Evolutionary conservation across 306 rosid genomes (phyloP), one percentile per base, ranked within the genome.

Genomic region (Mucuna pruriens): DNA sequence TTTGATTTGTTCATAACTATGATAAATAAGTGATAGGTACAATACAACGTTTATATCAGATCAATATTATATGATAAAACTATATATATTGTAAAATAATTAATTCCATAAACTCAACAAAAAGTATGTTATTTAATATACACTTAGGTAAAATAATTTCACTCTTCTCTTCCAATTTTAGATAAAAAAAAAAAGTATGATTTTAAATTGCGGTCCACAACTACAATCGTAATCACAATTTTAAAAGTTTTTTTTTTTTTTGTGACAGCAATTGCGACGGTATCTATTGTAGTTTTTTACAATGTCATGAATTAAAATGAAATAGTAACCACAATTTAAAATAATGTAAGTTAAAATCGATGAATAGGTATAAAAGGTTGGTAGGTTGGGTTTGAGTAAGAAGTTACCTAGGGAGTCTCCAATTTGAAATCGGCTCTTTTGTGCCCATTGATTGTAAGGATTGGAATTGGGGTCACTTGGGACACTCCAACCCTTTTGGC

Each of bases 321-420:
- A n/a, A n/a, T n/a, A n/a, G n/a, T n/a, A n/a, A n/a, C n/a, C n/a
- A n/a, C n/a, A n/a, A n/a, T n/a, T n/a, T n/a, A n/a, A n/a, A n/a
- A n/a, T n/a, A n/a, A n/a, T n/a, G n/a, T n/a, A n/a, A n/a, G 20
- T 61, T 34, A 52, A 75, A 81, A 74, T 9, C 79, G 46, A 46
- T 48, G 25, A 62, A 52, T 11, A 31, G 19, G 52, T 17, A 19
- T 12, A 65, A 2, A 16, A n/a, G 4, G 22, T 62, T 62, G 6
- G 42, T 29, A n/a, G 3, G 2, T 66, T 39, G 9, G 6, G 71
- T 13, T 73, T 46, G 44, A 73, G 39, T 25, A 79, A 45, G 34
- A 58, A 82, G 83, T 77, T 83, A 91, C 97, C 95, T 10, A 95
- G 17, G 54, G 97, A 84, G 87, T 95, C 98, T 69, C 99, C 98